Evolutionary conservation across 768 basidiomycete genomes (phyloP).

Genomic region (Trametes elegans): DNA sequence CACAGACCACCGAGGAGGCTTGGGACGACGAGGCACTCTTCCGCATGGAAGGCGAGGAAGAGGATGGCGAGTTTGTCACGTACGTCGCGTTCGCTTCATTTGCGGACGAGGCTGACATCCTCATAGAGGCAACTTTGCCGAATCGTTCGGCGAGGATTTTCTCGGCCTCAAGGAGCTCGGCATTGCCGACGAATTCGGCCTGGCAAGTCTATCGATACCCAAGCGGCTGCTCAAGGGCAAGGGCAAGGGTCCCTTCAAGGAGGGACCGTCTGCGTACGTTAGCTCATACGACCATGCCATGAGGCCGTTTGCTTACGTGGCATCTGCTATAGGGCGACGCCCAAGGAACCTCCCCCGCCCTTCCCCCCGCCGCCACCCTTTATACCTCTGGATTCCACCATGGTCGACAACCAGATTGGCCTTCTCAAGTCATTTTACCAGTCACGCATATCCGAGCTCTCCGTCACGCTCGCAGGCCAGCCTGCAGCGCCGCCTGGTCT

Average conservation of each 20-base stretch:
- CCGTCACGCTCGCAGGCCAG: slow-evolving; percentile 22
- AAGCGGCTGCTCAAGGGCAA: slow-evolving; percentile 72
- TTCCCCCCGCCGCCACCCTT: slow-evolving; percentile 87
- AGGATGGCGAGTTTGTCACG: slow-evolving; percentile 67
- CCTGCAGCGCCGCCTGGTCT: slow-evolving; percentile 19
- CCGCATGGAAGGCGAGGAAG: slow-evolving; percentile 54
- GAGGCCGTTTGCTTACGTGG: not conserved
- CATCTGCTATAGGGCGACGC: slow-evolving; percentile 46
- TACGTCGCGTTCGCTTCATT: slow-evolving; percentile 30
- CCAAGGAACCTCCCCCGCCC: slow-evolving; percentile 73
- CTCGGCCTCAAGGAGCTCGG: slow-evolving; percentile 86
- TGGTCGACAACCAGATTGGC: slow-evolving; percentile 79
- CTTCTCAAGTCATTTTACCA: slow-evolving; percentile 78
- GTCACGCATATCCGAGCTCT: slow-evolving; percentile 47
- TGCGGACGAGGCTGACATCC: not conserved
- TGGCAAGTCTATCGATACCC: slow-evolving; percentile 76
- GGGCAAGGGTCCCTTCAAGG: slow-evolving; percentile 40
- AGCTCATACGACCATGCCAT: not conserved
- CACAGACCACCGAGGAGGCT: slow-evolving; percentile 45
- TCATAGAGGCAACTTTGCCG: slow-evolving; percentile 79
- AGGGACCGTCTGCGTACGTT: slow-evolving; percentile 48
- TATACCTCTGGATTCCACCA: slow-evolving; percentile 61
- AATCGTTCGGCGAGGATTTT: slow-evolving; percentile 89
- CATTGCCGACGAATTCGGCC: slow-evolving; percentile 81
- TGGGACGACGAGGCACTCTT: slow-evolving; percentile 65